Evolutionary conservation across 345 rosid species (phyloP), one percentile per base, ranked within the genome.

Genomic region (Lepidium aucheri): DNA sequence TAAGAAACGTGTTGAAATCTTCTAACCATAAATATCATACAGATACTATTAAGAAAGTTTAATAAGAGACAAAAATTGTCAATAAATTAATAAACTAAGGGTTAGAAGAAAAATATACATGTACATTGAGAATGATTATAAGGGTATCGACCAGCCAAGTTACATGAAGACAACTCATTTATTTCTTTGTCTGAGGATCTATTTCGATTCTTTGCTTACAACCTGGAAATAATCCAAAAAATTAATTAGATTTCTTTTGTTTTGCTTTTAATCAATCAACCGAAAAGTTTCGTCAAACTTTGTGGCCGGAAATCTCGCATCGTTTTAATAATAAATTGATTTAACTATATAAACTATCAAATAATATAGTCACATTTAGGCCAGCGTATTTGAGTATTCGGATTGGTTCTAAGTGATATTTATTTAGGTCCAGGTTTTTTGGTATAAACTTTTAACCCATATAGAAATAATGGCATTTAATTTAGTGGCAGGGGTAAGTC

Each of bases 201-300:
- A 65, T 24, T 41, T 50, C 17, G 41, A 72, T 72, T 72, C 65
- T 34, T 64, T 72, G 65, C 60, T 64, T 64, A 36, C 64, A 63
- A 64, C 64, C 32, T 54, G 17, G 13, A 14, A 63, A 71, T 3
- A n/a, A 63, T 32, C 46, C 7, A 28, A 28, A 28, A 28, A 38
- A 55, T 18, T 22, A 24, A n/a, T 10, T 17, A 10, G 8, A 54
- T 41, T 32, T n/a, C 4, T 38, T 72, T 57, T 57, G 46, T 58
- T 72, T 50, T 12, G 65, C 76, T 57, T 72, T 22, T 57, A 50
- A 49, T 72, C 76, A 65, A 72, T 34, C 67, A 58, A 58, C 36
- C 53, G 24, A 16, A 42, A 65, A 57, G 66, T 65, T 50, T 65
- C 67, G 71, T 72, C 71, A 65, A 72, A 57, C 71, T 72, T 65